Evolutionary conservation across 768 basidiomycete genomes (phyloP).

Genomic region (Termitomyces sp.): DNA sequence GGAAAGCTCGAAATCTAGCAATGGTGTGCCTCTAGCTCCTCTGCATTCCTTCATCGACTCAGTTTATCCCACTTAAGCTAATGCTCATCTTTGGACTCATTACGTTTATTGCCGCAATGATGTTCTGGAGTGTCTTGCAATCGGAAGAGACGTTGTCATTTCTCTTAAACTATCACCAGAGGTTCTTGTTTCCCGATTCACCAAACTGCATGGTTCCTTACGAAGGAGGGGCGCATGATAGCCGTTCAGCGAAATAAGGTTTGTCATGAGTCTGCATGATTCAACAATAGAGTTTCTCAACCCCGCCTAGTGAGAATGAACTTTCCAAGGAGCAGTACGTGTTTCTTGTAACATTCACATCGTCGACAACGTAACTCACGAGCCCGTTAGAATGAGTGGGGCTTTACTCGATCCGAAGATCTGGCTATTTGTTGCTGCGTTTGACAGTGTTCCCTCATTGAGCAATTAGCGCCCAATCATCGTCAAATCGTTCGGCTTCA

Average conservation of each 20-base stretch:
- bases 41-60: neutral
- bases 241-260: conserved; percentile 67
- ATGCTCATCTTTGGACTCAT: conserved; percentile 67
- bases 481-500: conserved; percentile 64
- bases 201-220: conserved; percentile 76
- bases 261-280: neutral
- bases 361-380: neutral
- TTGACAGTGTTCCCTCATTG: conserved; percentile 57
- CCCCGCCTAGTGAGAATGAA: conserved; percentile 55
- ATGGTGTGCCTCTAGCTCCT: conserved; percentile 37
- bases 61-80: conserved; percentile 34
- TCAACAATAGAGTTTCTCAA: neutral
- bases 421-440: conserved; percentile 66
- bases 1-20: conserved; percentile 64
- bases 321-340: conserved; percentile 75
- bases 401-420: conserved; percentile 67
- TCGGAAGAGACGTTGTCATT: neutral
- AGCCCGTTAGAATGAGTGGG: conserved; percentile 53
- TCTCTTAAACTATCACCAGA: conserved; percentile 15
- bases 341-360: neutral
- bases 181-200: conserved; percentile 71
- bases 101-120: conserved; percentile 47
- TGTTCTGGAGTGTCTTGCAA: conserved; percentile 47
- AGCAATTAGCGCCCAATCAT: conserved; percentile 67
- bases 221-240: conserved; percentile 50